phyloP scores from a whole-genome alignment of 352 stramenopile genomes.

The Pythium sp. region DNA sequence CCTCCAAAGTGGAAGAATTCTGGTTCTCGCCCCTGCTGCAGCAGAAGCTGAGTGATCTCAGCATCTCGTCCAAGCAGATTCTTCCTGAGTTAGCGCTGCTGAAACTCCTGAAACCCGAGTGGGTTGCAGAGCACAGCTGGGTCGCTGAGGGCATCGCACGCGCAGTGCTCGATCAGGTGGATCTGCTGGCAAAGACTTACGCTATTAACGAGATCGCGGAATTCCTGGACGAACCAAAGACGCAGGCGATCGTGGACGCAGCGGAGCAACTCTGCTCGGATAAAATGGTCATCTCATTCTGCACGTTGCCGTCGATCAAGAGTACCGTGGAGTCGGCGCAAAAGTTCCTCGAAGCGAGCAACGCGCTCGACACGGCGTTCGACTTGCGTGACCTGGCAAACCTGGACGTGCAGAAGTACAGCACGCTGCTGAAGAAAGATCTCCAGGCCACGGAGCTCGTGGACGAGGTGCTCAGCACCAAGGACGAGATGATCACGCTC shows the following conservation, averaged over 20 bases:
- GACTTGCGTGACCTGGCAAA: not conserved
- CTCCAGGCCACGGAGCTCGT: constrained; percentile 1
- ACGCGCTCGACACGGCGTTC: not conserved
- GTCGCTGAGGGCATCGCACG: not conserved
- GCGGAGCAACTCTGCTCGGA: not conserved
- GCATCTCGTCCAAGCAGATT: not conserved
- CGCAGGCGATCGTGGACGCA: not conserved
- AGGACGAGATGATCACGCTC: constrained; percentile 4
- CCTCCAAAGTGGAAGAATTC: not conserved
- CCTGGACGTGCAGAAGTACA: constrained; percentile 5
- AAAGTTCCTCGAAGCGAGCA: not conserved
- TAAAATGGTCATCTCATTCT: not conserved
- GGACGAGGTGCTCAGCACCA: not conserved
- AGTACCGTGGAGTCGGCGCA: not conserved
- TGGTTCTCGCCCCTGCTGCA: constrained; percentile 1
- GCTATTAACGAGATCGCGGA: not conserved
- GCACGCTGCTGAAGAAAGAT: not conserved
- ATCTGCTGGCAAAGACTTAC: constrained; percentile 1
- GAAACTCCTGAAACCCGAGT: not conserved
- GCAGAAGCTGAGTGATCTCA: not conserved
- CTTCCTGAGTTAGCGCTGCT: not conserved
- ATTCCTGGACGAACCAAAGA: not conserved
- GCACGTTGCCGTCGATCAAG: not conserved
- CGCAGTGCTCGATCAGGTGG: not conserved
- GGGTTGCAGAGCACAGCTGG: not conserved